Percentiles rank a stretch among this genome's conserved stretches.
These are phyloP conservation scores for Leccinum uliginosum DNA, from an alignment of 768 basidiomycete species.

Conservation along the genomic window DNA sequence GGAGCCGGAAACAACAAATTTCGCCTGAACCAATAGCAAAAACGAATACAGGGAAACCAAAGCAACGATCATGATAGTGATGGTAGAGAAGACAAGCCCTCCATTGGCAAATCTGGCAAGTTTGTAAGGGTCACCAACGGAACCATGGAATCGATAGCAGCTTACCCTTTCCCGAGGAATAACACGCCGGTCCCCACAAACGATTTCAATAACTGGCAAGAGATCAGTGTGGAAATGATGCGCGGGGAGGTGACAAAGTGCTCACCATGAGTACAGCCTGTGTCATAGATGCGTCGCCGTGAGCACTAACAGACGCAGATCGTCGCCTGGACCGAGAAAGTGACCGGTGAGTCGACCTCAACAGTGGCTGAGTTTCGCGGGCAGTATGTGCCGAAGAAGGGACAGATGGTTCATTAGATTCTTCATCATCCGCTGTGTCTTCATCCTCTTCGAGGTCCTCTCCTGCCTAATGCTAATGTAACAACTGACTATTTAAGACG, in stretches of 20 bases:
- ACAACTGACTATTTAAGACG: not conserved
- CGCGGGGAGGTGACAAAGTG: slow-evolving; percentile 1
- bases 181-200: slow-evolving; percentile 96
- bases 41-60: slow-evolving; percentile 89
- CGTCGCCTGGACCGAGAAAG: slow-evolving; percentile 54
- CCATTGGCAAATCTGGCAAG: slow-evolving; percentile 84
- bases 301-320: slow-evolving; percentile 51
- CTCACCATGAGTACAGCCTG: slow-evolving; percentile 92
- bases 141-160: not conserved
- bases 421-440: slow-evolving; percentile 57
- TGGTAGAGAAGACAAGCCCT: slow-evolving; percentile 81
- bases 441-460: slow-evolving; percentile 90
- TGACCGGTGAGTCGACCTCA: slow-evolving; percentile 38
- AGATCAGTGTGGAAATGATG: not conserved
- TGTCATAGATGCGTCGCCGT: slow-evolving; percentile 84
- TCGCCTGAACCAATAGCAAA: slow-evolving; percentile 82
- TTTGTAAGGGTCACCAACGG: slow-evolving; percentile 4
- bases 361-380: slow-evolving; percentile 55
- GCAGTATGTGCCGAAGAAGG: slow-evolving; percentile 1
- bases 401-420: slow-evolving; percentile 32
- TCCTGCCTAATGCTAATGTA: slow-evolving; percentile 58
- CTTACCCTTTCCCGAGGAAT: slow-evolving; percentile 90
- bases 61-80: slow-evolving; percentile 79
- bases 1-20: slow-evolving; percentile 84
- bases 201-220: slow-evolving; percentile 75